Base-by-base conservation (phyloP, 106 monocot genomes). In the Phalaenopsis aphrodite region DNA sequence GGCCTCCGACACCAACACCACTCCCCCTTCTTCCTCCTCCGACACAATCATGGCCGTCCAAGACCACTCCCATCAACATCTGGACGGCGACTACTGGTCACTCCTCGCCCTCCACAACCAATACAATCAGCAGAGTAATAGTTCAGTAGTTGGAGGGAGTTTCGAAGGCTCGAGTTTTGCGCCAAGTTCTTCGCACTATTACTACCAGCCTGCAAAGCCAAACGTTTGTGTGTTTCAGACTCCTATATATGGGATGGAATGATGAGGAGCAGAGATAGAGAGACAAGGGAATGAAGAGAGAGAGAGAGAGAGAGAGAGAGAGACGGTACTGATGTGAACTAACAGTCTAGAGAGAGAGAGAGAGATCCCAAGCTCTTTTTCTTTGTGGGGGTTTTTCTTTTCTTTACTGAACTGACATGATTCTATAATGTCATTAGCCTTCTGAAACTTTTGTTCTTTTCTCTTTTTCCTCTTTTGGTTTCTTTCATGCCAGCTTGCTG, bases 191-290 rank as follows among this genome's bases (percentile, higher is more conserved):
- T 36, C 89, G 0, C 78, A 87, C 23, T 83, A 87, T 77, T 89
- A 90, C 78, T 79, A 79, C 42, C 85, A 88, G 77, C 46, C 85
- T 18, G 84, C 82, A 55, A 95, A 90, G 81, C 80, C 87, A 18
- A 92, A 91, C 77, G 83, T 87, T 58, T 83, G 83, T 42, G 72
- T 86, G 56, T 89, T 82, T 80, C 93, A 91, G 78, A 93, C 91
- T 41, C 88, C 95, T 23, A 89, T 95, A 39, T 93, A 84, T 88
- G 95, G 95, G 30, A 95, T 93, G 66, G 95, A 95, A 89, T 95
- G 90, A 91, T 75, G 48, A 49, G 65, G 14, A 57, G 10, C 36
- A 18, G 80, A 8, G 6, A 41, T 24, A 58, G 23, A 74, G 8
- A 79, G 36, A 49, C 15, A 65, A 45, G 46, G 43, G 52, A 24